phyloP scores from a whole-genome alignment of 305 asterid species.

The Solanum hybrid region DNA sequence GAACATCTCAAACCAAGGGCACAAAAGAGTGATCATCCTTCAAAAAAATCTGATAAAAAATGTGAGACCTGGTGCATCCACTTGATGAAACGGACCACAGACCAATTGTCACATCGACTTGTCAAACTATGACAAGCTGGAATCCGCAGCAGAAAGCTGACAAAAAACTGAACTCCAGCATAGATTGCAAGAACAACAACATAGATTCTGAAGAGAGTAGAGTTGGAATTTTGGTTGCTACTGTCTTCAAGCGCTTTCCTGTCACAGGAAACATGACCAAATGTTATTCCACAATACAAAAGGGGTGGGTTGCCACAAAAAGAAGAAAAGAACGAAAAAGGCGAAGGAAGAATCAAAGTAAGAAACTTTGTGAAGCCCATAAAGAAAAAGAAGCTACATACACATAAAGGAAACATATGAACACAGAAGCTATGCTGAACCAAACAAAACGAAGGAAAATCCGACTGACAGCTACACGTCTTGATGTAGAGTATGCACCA shows the following conservation, averaged over 20 bases:
- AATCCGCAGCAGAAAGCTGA: conserved; percentile 67
- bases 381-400: conserved; percentile 29
- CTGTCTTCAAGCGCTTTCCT: conserved; percentile 62
- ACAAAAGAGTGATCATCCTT: background rate
- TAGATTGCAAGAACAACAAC: conserved; percentile 54
- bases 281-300: conserved; percentile 1
- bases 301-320: background rate
- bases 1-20: conserved; percentile 7
- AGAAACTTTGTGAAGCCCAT: conserved; percentile 1
- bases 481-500: conserved; percentile 91
- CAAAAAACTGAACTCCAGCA: conserved; percentile 57
- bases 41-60: conserved; percentile 6
- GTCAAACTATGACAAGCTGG: conserved; percentile 83
- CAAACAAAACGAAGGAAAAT: conserved; percentile 77
- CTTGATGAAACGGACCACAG: conserved; percentile 62
- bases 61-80: conserved; percentile 96
- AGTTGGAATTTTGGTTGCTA: conserved; percentile 27
- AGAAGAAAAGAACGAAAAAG: background rate
- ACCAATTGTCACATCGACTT: conserved; percentile 55
- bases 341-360: background rate
- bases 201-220: conserved; percentile 49
- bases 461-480: conserved; percentile 67
- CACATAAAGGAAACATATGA: conserved; percentile 91
- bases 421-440: conserved; percentile 51
- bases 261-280: conserved; percentile 17